Evolutionary conservation across 768 basidiomycete species (phyloP).

Genomic region (Aureoboletus auriporus): DNA sequence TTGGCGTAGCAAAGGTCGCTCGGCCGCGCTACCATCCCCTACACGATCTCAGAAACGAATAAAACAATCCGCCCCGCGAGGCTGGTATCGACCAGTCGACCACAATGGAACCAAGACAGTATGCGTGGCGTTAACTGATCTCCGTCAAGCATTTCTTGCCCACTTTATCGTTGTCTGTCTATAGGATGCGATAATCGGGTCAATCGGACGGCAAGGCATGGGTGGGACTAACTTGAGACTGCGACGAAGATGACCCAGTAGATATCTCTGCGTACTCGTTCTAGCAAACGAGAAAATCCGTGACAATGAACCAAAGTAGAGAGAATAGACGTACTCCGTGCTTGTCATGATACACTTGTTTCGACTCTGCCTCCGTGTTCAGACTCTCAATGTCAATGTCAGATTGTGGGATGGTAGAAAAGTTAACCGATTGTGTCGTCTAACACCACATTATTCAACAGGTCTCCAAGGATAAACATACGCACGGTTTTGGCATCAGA

Average conservation of each 20-base stretch:
- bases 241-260: constrained; percentile 6
- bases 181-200: too few species aligned
- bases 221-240: constrained; percentile 14
- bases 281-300: neutral
- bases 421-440: constrained; percentile 15
- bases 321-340: constrained; percentile 4
- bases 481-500: constrained; percentile 16
- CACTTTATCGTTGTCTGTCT: neutral
- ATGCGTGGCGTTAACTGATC: too few species aligned
- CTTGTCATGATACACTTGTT: constrained; percentile 13
- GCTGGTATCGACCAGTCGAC: too few species aligned
- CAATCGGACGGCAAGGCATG: too few species aligned
- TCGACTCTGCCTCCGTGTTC: constrained; percentile 9
- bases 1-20: too few species aligned
- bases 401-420: neutral
- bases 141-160: neutral
- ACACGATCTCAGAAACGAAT: too few species aligned
- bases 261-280: constrained; percentile 15
- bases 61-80: too few species aligned
- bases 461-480: neutral
- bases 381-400: constrained; percentile 5
- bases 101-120: too few species aligned
- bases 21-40: too few species aligned
- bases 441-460: neutral
- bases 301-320: too few species aligned